Conservation (phyloP, 768 basidiomycete genomes). For the Termitomyces titanicus region DNA sequence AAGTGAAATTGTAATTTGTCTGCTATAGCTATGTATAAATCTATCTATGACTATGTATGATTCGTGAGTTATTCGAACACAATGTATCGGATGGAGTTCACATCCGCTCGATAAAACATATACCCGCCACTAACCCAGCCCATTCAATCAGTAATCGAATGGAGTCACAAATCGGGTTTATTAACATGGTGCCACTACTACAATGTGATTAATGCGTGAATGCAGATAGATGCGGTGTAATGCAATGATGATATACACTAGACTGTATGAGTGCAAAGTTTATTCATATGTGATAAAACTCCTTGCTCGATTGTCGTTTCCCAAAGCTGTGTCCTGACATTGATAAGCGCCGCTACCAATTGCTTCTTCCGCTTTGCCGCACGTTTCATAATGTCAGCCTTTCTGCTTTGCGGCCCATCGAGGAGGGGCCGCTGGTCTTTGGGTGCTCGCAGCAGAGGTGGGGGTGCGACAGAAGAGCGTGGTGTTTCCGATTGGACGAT, state of each 20-base stretch:
- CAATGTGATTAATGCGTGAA: background rate
- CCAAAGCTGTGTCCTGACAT: conserved; percentile 67
- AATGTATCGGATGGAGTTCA: too few species aligned
- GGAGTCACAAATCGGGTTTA: too few species aligned
- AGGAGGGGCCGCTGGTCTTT: too few species aligned
- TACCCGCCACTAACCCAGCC: too few species aligned
- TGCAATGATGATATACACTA: conserved; percentile 4
- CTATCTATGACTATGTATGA: too few species aligned
- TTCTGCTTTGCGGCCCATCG: conserved; percentile 23
- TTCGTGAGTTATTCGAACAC: too few species aligned
- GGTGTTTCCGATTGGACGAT: background rate
- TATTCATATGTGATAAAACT: conserved; percentile 48
- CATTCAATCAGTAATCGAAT: too few species aligned
- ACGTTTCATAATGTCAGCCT: conserved; percentile 43
- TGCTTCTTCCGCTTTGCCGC: conserved; percentile 52
- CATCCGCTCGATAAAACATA: too few species aligned
- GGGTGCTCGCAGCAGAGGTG: background rate
- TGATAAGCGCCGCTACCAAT: conserved; percentile 52
- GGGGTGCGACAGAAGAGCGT: background rate
- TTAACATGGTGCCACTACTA: background rate
- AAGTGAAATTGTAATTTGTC: conserved; percentile 35
- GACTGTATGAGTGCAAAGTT: conserved; percentile 17
- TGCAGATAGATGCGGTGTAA: background rate
- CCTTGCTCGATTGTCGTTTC: conserved; percentile 70
- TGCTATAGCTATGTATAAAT: too few species aligned